Conservation (phyloP, 345 rosid genomes). For the Eucalyptus rudis region DNA sequence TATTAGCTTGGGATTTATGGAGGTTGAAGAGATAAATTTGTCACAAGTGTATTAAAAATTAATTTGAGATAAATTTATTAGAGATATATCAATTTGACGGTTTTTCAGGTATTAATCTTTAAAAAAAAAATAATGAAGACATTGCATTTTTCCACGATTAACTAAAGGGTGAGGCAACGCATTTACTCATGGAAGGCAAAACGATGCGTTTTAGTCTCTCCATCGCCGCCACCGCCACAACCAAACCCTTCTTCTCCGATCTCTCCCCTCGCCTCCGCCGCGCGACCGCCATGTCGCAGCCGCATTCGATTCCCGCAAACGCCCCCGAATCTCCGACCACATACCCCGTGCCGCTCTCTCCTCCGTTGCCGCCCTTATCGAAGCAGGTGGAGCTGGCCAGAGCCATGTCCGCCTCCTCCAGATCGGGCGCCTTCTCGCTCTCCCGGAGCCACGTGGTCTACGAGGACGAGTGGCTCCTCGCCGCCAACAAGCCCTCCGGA, state of each 20-base stretch:
- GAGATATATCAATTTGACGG: no score
- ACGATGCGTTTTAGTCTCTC: background rate
- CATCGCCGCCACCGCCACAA: background rate
- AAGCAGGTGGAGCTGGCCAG: conserved; percentile 61
- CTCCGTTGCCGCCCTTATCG: conserved; percentile 57
- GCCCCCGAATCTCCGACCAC: background rate
- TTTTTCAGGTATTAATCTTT: no score
- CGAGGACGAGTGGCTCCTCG: conserved; percentile 83
- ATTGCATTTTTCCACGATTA: background rate
- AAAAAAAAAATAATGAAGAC: background rate
- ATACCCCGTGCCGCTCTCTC: conserved; percentile 70
- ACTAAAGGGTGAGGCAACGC: background rate
- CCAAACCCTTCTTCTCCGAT: background rate
- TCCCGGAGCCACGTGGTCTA: conserved; percentile 30
- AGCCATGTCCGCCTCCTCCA: conserved; percentile 77
- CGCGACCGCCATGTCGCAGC: conserved; percentile 8
- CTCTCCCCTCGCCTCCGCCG: conserved; percentile 4
- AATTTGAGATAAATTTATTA: no score
- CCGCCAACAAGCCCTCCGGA: conserved; percentile 71
- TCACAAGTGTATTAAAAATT: no score
- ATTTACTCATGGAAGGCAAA: background rate
- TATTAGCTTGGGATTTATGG: no score
- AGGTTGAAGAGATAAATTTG: no score
- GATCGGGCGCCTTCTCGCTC: conserved; percentile 47
- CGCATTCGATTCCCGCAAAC: background rate